A percentile compares a stretch with the other conserved stretches of the same genome.
Evolutionary conservation across 768 basidiomycete species (phyloP).

Genomic region (Suillus weaverae): DNA sequence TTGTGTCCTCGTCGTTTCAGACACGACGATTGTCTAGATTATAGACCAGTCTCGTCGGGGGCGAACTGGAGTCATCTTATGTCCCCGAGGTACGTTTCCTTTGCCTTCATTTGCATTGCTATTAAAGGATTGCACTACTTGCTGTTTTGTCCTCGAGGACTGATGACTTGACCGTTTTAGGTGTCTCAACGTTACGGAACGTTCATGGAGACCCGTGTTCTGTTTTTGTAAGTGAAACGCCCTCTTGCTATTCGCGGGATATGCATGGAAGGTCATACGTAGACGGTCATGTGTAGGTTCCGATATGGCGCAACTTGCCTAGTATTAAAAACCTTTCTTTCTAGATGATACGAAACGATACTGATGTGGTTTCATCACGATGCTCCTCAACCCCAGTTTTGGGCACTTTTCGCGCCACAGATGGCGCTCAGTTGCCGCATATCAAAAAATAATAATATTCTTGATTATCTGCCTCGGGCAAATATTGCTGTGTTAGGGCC

Average conservation of each 20-base stretch:
- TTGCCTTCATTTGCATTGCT: neutral
- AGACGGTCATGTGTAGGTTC: neutral
- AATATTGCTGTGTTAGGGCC: neutral
- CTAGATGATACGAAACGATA: neutral
- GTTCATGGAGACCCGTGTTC: neutral
- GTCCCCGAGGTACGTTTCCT: neutral
- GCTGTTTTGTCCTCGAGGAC: neutral
- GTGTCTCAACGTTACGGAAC: neutral
- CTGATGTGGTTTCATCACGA: neutral
- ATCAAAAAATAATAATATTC: neutral
- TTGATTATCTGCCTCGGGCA: neutral
- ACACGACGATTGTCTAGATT: too few relatives aligned
- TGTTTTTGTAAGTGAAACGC: neutral
- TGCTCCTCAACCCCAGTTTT: neutral
- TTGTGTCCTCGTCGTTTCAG: neutral
- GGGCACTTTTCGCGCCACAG: neutral
- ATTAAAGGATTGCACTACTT: neutral
- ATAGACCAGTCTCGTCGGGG: neutral
- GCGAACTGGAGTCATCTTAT: neutral
- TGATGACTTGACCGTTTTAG: neutral
- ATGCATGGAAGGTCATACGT: neutral
- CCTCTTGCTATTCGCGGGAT: neutral
- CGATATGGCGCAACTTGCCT: neutral
- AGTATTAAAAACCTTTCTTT: neutral
- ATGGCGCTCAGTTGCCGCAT: neutral